Conservation (phyloP, 768 basidiomycete genomes). For the Boletus reticuloceps region DNA sequence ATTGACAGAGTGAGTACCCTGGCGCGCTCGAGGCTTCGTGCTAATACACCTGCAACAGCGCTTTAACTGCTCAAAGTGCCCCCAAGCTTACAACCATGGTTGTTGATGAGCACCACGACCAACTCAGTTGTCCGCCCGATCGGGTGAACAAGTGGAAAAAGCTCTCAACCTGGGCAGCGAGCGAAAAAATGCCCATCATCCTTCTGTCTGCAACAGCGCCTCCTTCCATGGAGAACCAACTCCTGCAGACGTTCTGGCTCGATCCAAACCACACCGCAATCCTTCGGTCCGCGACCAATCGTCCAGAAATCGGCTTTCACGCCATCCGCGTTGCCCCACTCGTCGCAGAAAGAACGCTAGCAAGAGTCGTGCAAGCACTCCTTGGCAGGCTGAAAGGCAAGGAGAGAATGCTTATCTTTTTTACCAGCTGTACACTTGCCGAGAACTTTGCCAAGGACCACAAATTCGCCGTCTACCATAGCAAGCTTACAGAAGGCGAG, state of each 20-base stretch:
- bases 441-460: not conserved
- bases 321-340: not conserved
- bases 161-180: not conserved
- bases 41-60: not conserved
- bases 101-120: conserved; percentile 8
- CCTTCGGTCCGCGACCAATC: not conserved
- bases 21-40: not conserved
- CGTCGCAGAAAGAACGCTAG: not conserved
- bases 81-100: not conserved
- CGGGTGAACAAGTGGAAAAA: not conserved
- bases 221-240: not conserved
- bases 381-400: not conserved
- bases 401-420: not conserved
- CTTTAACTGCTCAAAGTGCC: not conserved
- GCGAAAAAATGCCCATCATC: not conserved
- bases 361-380: not conserved
- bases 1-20: not conserved
- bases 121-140: not conserved
- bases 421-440: not conserved
- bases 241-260: not conserved
- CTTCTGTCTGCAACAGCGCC: not conserved
- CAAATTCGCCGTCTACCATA: not conserved
- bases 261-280: not conserved
- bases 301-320: conserved; percentile 1
- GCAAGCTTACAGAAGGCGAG: not conserved